Percentiles rank a stretch among this genome's conserved stretches.
phyloP scores from a whole-genome alignment of 2,329 filamentous ascomycete genomes.

The Aspergillus oerlinghausenensis region DNA sequence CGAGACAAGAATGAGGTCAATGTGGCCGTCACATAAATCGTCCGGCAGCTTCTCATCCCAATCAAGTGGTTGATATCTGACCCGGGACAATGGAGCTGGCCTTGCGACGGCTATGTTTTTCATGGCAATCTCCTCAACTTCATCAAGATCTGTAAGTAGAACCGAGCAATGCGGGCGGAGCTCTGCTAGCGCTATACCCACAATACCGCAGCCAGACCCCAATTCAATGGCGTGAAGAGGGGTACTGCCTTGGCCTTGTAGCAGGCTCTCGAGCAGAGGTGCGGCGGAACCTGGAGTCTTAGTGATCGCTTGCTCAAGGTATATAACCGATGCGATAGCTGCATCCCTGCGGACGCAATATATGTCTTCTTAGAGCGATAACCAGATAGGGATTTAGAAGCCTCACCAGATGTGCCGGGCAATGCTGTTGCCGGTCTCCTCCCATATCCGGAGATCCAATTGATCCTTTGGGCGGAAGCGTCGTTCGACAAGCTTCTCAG shows the following conservation, averaged over 20 bases:
- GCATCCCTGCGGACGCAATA: conserved; percentile 47
- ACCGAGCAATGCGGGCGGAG: conserved; percentile 50
- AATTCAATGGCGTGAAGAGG: conserved; percentile 57
- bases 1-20: conserved; percentile 61
- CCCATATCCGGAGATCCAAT: conserved; percentile 51
- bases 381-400: background rate
- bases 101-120: conserved; percentile 50
- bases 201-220: conserved; percentile 65
- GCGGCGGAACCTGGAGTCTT: conserved; percentile 18
- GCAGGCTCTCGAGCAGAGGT: conserved; percentile 28
- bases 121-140: conserved; percentile 57
- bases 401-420: conserved; percentile 65
- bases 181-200: conserved; percentile 59
- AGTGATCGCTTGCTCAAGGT: conserved; percentile 44
- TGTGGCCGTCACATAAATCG: conserved; percentile 31
- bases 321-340: conserved; percentile 53
- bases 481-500: conserved; percentile 53
- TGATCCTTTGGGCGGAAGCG: conserved; percentile 44
- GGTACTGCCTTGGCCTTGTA: conserved; percentile 23
- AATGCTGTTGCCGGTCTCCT: conserved; percentile 69
- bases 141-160: conserved; percentile 61
- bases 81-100: conserved; percentile 38
- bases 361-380: conserved; percentile 10
- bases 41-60: conserved; percentile 56
- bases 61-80: conserved; percentile 53